Percentiles rank a stretch among this genome's conserved stretches.
Evolutionary conservation across 805 yeast genomes (phyloP).

Genomic region (Kodamaea neixiangensis): DNA sequence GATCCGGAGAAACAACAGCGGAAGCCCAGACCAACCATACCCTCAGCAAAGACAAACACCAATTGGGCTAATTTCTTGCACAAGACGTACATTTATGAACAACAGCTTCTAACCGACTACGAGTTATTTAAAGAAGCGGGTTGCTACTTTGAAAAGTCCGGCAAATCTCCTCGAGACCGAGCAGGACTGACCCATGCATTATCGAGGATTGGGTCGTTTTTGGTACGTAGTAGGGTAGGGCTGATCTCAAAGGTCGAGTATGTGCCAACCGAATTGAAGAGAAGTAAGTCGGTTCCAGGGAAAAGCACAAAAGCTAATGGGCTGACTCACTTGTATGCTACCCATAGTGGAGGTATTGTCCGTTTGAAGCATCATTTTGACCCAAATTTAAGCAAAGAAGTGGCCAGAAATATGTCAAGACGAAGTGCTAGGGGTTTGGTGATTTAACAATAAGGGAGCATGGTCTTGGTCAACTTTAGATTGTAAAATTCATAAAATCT

Average conservation of each 20-base stretch:
- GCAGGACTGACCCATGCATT: not conserved
- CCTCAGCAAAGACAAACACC: conserved; percentile 26
- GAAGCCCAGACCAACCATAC: not conserved
- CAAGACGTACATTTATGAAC: conserved; percentile 21
- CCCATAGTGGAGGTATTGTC: conserved; percentile 5
- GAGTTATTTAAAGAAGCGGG: not conserved
- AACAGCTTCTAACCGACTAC: not conserved
- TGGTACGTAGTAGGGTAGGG: not conserved
- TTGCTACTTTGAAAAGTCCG: not conserved
- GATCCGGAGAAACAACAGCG: conserved; percentile 17
- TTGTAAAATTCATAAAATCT: too few relatives aligned
- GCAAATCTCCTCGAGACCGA: not conserved
- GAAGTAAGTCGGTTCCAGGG: not conserved
- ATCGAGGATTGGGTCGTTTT: not conserved
- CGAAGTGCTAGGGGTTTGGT: conserved; percentile 4
- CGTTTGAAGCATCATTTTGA: conserved; percentile 11
- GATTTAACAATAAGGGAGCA: too few relatives aligned
- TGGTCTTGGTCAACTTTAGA: too few relatives aligned
- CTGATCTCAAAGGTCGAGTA: not conserved
- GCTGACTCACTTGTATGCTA: conserved; percentile 1
- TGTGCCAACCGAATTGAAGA: not conserved
- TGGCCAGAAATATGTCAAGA: conserved; percentile 7
- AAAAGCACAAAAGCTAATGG: not conserved
- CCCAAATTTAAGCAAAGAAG: conserved; percentile 7
- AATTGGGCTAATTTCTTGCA: conserved; percentile 27